These are phyloP conservation scores for Hondaea fermentalgiana DNA, from an alignment of 108 stramenopile genomes.

Conservation along the genomic window DNA sequence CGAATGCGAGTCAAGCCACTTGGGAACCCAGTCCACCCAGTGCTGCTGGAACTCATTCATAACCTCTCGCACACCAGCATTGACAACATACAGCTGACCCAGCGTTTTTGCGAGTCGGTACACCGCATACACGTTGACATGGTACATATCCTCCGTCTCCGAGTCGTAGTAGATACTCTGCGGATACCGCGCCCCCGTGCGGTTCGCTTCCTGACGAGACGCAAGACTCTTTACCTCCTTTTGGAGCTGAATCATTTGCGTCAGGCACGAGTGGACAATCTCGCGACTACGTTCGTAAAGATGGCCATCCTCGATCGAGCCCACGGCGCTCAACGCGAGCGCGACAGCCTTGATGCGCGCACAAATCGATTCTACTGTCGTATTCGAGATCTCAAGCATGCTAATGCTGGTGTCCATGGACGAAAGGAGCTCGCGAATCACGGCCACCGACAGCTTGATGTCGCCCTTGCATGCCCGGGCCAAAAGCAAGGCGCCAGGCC, in stretches of 20 bases:
- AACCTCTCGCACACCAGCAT: background rate
- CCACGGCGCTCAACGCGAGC: background rate
- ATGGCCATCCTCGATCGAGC: constrained; percentile 1
- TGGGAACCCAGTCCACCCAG: background rate
- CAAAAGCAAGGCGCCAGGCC: background rate
- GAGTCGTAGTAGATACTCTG: background rate
- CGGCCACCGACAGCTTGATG: background rate
- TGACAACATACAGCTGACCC: background rate
- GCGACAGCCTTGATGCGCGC: background rate
- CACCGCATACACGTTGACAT: background rate
- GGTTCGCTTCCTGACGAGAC: background rate
- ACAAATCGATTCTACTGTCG: background rate
- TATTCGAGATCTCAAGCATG: background rate
- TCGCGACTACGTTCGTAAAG: background rate
- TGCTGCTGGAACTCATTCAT: background rate
- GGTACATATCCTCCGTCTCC: background rate
- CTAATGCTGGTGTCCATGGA: background rate
- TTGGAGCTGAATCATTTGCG: background rate
- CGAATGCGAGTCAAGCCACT: background rate
- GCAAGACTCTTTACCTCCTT: background rate
- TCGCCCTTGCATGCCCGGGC: background rate
- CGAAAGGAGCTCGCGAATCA: background rate
- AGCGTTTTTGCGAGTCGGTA: background rate
- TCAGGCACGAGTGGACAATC: background rate
- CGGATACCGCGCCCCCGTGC: background rate